Evolutionary conservation across 306 rosid genomes (phyloP).

Genomic region (Sicyos baderoa): DNA sequence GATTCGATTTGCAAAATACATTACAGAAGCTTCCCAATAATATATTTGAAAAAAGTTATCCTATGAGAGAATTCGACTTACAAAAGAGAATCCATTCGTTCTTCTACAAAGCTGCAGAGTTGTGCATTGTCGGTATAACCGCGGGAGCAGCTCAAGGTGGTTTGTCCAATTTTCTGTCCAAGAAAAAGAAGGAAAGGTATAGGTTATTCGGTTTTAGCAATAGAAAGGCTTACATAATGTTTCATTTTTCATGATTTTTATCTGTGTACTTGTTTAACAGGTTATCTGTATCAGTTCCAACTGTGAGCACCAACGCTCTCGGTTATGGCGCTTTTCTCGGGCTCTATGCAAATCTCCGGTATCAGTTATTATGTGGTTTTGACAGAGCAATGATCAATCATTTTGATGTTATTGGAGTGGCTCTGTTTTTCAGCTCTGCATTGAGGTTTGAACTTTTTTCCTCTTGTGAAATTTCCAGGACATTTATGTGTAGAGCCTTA

Average conservation of each 20-base stretch:
- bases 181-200: slow-evolving; percentile 80
- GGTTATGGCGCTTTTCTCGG: slow-evolving; percentile 98
- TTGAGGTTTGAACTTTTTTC: slow-evolving; percentile 46
- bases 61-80: slow-evolving; percentile 84
- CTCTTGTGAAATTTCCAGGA: neutral
- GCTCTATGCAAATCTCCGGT: slow-evolving; percentile 86
- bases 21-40: slow-evolving; percentile 97
- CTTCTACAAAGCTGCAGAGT: slow-evolving; percentile 95
- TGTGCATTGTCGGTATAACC: slow-evolving; percentile 87
- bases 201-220: slow-evolving; percentile 7
- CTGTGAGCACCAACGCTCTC: slow-evolving; percentile 68
- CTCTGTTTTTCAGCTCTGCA: slow-evolving; percentile 74
- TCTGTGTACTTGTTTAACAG: slow-evolving; percentile 34
- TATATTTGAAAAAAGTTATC: slow-evolving; percentile 88
- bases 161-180: slow-evolving; percentile 55
- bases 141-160: slow-evolving; percentile 91
- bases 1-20: slow-evolving; percentile 89
- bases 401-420: slow-evolving; percentile 95
- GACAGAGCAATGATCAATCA: slow-evolving; percentile 71
- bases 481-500: neutral
- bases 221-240: neutral
- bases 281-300: slow-evolving; percentile 82
- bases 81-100: slow-evolving; percentile 81
- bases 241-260: slow-evolving; percentile 15
- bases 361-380: slow-evolving; percentile 85